Conservation (phyloP, 1,139 yeast genomes). For the Candida gigantensis region DNA sequence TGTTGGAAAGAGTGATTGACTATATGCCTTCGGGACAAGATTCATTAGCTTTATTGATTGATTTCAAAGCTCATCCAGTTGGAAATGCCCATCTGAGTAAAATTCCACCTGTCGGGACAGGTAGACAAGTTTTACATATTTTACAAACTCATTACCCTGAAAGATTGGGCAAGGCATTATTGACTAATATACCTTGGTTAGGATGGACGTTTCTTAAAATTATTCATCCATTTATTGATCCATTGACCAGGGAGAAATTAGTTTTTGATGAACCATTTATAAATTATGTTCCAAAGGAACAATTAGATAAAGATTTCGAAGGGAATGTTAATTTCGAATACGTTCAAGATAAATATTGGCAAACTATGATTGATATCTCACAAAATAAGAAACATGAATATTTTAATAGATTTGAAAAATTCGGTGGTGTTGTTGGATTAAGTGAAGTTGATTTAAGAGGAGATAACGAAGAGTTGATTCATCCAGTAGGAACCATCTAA, state of each 20-base stretch:
- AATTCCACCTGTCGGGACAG: constrained; percentile 80
- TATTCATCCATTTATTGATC: constrained; percentile 52
- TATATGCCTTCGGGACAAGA: constrained; percentile 55
- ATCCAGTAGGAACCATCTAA: constrained; percentile 34
- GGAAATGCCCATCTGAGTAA: constrained; percentile 61
- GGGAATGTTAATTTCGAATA: constrained; percentile 46
- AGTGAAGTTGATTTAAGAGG: constrained; percentile 79
- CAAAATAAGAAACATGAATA: constrained; percentile 38
- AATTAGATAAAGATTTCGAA: constrained; percentile 48
- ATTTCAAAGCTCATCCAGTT: constrained; percentile 47
- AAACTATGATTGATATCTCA: constrained; percentile 42
- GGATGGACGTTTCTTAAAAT: constrained; percentile 50
- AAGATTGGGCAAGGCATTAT: constrained; percentile 48
- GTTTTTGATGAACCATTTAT: constrained; percentile 45
- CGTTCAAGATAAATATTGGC: constrained; percentile 46
- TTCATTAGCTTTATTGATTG: constrained; percentile 47
- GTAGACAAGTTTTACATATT: constrained; percentile 72
- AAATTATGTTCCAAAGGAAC: constrained; percentile 46
- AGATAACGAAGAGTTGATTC: constrained; percentile 37
- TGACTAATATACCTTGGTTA: constrained; percentile 50
- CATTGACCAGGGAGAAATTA: constrained; percentile 50
- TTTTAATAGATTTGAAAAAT: constrained; percentile 37
- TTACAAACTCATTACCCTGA: constrained; percentile 59
- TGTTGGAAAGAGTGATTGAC: constrained; percentile 49
- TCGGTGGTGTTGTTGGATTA: constrained; percentile 44